Percentiles rank a stretch among this genome's conserved stretches.
Evolutionary conservation across 1,284 basidiomycete species (phyloP).

Genomic region (Clitocybe nebularis): DNA sequence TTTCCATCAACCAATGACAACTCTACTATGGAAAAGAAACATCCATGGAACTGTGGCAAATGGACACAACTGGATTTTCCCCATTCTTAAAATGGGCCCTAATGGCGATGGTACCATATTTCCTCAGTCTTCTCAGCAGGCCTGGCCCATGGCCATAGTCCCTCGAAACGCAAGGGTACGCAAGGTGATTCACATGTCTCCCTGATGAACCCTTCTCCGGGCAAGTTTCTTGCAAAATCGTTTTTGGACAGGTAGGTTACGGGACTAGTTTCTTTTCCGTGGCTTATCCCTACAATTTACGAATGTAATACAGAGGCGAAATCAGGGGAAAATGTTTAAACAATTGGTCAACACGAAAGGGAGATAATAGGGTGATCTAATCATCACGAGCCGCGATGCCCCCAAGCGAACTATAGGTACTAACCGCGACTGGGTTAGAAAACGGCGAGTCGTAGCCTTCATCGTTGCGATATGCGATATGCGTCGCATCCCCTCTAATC

Average conservation of each 20-base stretch:
- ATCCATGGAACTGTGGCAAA: conserved; percentile 21
- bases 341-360: too few relatives aligned
- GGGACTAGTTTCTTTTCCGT: too few relatives aligned
- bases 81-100: conserved; percentile 16
- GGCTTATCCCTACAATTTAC: too few relatives aligned
- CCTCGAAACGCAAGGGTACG: too few relatives aligned
- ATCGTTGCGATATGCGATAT: not conserved
- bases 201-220: too few relatives aligned
- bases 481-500: not conserved
- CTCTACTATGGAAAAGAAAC: conserved; percentile 13
- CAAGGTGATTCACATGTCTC: too few relatives aligned
- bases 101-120: conserved; percentile 17
- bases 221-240: too few relatives aligned
- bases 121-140: conserved; percentile 9
- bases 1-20: not conserved
- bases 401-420: not conserved
- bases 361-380: too few relatives aligned
- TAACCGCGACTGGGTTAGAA: not conserved
- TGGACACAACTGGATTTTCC: conserved; percentile 21
- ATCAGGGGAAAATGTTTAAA: too few relatives aligned
- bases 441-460: conserved; percentile 4
- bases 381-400: too few relatives aligned
- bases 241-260: too few relatives aligned
- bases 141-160: conserved; percentile 2
- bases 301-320: too few relatives aligned